phyloP scores from a whole-genome alignment of 176 grass and related monocot species.

The Rhipidocladum racemiflorum region DNA sequence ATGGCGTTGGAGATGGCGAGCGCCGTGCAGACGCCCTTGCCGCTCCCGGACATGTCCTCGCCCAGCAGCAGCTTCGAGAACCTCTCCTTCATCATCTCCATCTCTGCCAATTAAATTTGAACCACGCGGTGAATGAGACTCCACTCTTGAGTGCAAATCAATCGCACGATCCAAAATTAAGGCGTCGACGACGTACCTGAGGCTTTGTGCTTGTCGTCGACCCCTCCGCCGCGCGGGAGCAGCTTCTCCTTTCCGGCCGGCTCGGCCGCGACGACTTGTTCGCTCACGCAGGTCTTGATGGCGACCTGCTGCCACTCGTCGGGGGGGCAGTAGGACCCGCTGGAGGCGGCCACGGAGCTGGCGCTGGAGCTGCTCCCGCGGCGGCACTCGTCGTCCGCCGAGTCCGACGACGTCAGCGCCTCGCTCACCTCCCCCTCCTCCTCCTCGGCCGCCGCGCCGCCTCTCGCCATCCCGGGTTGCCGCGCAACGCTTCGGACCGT shows the following conservation, averaged over 20 bases:
- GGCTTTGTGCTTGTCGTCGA: not conserved
- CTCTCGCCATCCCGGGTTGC: conserved; percentile 19
- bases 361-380: conserved; percentile 52
- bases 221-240: not conserved
- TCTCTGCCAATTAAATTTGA: conserved; percentile 36
- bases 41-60: conserved; percentile 97
- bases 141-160: not conserved
- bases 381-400: conserved; percentile 38
- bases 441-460: not conserved
- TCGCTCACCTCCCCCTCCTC: conserved; percentile 35
- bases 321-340: conserved; percentile 33
- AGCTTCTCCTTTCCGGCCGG: not conserved
- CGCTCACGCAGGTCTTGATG: conserved; percentile 42
- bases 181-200: conserved; percentile 28
- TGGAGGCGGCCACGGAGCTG: conserved; percentile 40
- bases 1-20: conserved; percentile 96
- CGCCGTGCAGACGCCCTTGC: conserved; percentile 94
- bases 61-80: conserved; percentile 90
- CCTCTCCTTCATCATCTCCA: conserved; percentile 96
- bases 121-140: not conserved
- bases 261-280: not conserved
- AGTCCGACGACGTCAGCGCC: conserved; percentile 38
- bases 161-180: not conserved
- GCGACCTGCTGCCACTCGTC: conserved; percentile 28
- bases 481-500: not conserved